A percentile compares a stretch with the other conserved stretches of the same genome.
Conservation (phyloP, 2,329 filamentous ascomycete species). For the Colletotrichum zoysiae region DNA sequence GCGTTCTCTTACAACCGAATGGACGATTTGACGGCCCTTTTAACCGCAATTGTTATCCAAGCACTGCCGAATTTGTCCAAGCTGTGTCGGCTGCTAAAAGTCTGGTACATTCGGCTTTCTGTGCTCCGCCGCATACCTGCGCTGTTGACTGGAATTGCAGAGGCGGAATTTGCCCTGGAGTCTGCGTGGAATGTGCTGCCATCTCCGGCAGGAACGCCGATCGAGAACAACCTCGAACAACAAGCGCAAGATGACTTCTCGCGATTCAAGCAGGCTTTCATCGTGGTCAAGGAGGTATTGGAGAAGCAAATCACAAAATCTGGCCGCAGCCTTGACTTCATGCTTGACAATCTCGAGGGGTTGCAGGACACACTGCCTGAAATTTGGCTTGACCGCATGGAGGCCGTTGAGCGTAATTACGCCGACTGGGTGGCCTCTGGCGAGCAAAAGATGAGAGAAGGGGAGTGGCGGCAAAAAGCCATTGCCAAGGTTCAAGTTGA, state of each 20-base stretch:
- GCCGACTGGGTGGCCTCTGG: conserved; percentile 84
- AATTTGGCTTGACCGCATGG: conserved; percentile 88
- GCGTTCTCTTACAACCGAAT: conserved; percentile 74
- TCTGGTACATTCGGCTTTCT: conserved; percentile 82
- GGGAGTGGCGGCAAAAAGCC: conserved; percentile 60
- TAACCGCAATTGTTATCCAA: conserved; percentile 93
- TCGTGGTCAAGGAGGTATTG: conserved; percentile 72
- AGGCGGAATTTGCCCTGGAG: conserved; percentile 73
- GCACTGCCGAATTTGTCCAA: conserved; percentile 84
- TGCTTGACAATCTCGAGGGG: conserved; percentile 90
- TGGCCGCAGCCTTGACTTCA: conserved; percentile 81
- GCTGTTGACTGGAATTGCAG: conserved; percentile 75
- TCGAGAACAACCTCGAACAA: background rate
- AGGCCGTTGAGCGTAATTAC: conserved; percentile 82
- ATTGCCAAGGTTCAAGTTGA: conserved; percentile 43
- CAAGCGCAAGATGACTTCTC: conserved; percentile 44
- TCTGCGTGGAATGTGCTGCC: conserved; percentile 75
- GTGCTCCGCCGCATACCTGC: conserved; percentile 80
- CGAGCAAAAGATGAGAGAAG: conserved; percentile 78
- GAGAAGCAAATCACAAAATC: conserved; percentile 77
- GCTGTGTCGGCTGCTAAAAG: conserved; percentile 77
- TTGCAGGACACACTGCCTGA: conserved; percentile 87
- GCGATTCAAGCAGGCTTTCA: conserved; percentile 58
- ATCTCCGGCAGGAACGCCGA: conserved; percentile 26
- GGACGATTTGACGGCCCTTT: conserved; percentile 89